Base-by-base conservation (phyloP, 371 early-diverging fungal genomes). In the Synchytrium microbalum region DNA sequence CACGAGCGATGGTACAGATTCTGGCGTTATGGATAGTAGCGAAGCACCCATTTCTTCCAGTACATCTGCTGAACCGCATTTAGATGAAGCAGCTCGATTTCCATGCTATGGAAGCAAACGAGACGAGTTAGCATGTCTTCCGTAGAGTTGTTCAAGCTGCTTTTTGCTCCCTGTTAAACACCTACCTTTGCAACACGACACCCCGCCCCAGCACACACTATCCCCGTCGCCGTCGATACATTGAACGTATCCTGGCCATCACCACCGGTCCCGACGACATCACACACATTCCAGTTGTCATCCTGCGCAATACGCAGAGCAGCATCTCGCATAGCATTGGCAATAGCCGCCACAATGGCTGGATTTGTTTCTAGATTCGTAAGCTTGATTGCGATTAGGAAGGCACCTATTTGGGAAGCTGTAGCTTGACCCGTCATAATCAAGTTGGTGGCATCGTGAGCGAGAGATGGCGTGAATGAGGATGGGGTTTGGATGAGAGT, bases 201-300 rank as follows among this genome's bases (percentile, higher is more conserved):
- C n/a, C 96, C 95, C 0, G 92, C 93, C 28, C 93, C 95, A 1
- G 98, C 95, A 8, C 89, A 91, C 0, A 97, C 90, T 38, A 97
- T 81, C 24, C 90, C 89, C 2, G 94, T 84, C 0, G 96, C 90
- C 0, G 98, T 96, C 1, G 91, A 91, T 8, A 95, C 95, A 70
- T 97, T 97, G 69, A 94, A 96, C 13, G 98, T 97, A 69, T 96
- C 83, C 71, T 91, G 90, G 8, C 95, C 95, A 74, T 97, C 98
- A n/a, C 98, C 98, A 25, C 98, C 98, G 3, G 98, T 97, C 1
- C 98, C 98, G 1, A 97, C 98, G 70, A 95, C 93, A 73, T 97
- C 98, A 3, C 88, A 85, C 0, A 92, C 70, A 33, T 62, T 27
- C 28, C 28, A 26, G 2, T 31, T 25, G 13, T 46, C 25, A 16